Evolutionary conservation across 2,329 filamentous ascomycete genomes (phyloP).

Genomic region (Talaromyces marneffei): DNA sequence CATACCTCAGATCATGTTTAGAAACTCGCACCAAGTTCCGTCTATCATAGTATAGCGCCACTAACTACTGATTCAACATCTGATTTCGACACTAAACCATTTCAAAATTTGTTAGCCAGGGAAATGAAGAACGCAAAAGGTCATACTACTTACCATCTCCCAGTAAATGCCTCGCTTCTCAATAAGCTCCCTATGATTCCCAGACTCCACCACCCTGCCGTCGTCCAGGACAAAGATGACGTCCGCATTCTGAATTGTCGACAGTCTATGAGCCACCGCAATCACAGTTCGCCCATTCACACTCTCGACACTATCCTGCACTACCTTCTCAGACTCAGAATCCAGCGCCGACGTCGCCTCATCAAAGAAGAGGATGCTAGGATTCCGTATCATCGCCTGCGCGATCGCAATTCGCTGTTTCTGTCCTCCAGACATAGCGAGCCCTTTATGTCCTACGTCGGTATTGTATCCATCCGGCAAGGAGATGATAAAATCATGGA

Average conservation of each 20-base stretch:
- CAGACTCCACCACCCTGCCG: constrained; percentile 65
- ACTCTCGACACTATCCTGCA: constrained; percentile 67
- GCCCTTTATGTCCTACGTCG: constrained; percentile 62
- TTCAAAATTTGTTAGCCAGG: not conserved
- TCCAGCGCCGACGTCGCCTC: constrained; percentile 86
- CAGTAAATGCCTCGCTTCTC: constrained; percentile 46
- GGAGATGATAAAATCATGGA: constrained; percentile 76
- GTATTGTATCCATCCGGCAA: constrained; percentile 60
- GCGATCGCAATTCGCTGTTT: constrained; percentile 76
- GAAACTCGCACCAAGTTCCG: not conserved
- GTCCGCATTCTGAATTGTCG: constrained; percentile 70
- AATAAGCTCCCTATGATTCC: constrained; percentile 65
- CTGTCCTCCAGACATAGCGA: constrained; percentile 75
- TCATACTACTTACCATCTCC: constrained; percentile 46
- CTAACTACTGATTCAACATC: constrained; percentile 4
- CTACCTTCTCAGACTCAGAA: constrained; percentile 56
- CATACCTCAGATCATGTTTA: not conserved
- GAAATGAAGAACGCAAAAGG: not conserved
- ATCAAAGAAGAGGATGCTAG: constrained; percentile 77
- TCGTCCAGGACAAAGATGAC: constrained; percentile 70
- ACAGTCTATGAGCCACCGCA: constrained; percentile 78
- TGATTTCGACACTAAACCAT: constrained; percentile 3
- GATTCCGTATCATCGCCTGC: constrained; percentile 67
- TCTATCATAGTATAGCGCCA: not conserved
- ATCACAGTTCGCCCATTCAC: constrained; percentile 65